phyloP scores from a whole-genome alignment of 306 rosid genomes.

The Lagenaria siceraria region DNA sequence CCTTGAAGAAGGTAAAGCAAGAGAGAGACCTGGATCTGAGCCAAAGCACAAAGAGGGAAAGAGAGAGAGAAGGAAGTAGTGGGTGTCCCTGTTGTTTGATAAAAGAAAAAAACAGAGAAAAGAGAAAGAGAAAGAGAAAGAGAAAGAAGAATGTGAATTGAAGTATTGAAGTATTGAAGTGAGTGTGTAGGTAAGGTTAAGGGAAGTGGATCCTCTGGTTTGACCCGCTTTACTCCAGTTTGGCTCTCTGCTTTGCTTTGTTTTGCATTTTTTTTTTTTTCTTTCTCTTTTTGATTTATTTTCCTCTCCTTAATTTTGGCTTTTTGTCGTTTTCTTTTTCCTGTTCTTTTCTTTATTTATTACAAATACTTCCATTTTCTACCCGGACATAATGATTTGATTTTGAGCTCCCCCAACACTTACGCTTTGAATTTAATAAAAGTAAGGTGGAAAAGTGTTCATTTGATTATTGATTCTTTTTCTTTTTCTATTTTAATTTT shows the following conservation, averaged over 20 bases:
- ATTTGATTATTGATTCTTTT: not conserved
- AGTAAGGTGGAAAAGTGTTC: not conserved
- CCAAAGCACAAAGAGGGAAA: not conserved
- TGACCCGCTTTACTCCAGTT: constrained; percentile 30
- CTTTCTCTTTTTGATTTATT: not conserved
- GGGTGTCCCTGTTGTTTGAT: constrained; percentile 5
- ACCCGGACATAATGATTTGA: not conserved
- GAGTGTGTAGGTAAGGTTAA: not conserved
- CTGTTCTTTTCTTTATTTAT: constrained; percentile 15
- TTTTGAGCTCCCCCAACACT: not conserved
- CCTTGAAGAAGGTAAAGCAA: constrained; percentile 1
- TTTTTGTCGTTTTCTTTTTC: constrained; percentile 1
- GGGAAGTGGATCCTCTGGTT: constrained; percentile 28
- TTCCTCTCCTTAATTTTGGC: not conserved
- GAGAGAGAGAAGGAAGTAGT: constrained; percentile 18
- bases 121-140: not conserved
- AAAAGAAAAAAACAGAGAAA: not conserved
- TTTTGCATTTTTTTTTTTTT: not conserved
- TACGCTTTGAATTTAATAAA: not conserved
- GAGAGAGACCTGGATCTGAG: constrained; percentile 63
- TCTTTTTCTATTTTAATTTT: too few species aligned
- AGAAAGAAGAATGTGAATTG: not conserved
- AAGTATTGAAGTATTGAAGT: not conserved
- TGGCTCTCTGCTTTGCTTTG: not conserved
- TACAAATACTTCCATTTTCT: not conserved